Conservation (phyloP, 768 basidiomycete genomes). For the Trametes elegans region DNA sequence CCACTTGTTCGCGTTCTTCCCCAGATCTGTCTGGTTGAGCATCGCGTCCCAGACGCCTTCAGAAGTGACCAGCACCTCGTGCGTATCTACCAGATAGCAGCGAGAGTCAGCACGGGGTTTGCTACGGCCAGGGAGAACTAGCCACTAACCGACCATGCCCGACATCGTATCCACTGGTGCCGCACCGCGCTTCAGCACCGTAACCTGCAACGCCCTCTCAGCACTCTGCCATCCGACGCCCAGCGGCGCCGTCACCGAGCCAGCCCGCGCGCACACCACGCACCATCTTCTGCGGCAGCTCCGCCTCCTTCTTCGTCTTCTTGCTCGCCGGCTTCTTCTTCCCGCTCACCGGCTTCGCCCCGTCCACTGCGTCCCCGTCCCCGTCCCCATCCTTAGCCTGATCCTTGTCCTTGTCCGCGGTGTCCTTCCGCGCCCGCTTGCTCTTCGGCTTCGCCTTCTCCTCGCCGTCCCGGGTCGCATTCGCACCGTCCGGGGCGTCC, state of each 20-base stretch:
- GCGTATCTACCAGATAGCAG: constrained; percentile 37
- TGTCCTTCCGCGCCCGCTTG: constrained; percentile 19
- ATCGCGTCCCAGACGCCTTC: constrained; percentile 56
- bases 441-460: constrained; percentile 13
- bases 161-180: constrained; percentile 55
- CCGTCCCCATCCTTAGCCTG: constrained; percentile 9
- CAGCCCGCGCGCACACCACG: neutral
- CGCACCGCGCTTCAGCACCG: constrained; percentile 50
- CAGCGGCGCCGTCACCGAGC: no score
- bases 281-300: constrained; percentile 47
- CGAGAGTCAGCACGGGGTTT: neutral
- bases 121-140: neutral
- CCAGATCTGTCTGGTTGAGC: constrained; percentile 60
- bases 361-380: constrained; percentile 22
- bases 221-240: neutral
- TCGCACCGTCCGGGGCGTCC: constrained; percentile 17
- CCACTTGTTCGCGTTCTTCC: constrained; percentile 50
- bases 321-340: constrained; percentile 7
- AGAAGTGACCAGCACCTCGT: constrained; percentile 45
- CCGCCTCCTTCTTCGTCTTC: constrained; percentile 9
- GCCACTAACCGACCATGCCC: constrained; percentile 44
- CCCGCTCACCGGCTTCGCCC: constrained; percentile 11
- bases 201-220: constrained; percentile 32
- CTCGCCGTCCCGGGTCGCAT: neutral
- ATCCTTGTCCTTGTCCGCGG: constrained; percentile 13